Percentiles rank a stretch among this genome's conserved stretches.
Conservation (phyloP, 768 basidiomycete species). For the Strobilomyces dryophilus region DNA sequence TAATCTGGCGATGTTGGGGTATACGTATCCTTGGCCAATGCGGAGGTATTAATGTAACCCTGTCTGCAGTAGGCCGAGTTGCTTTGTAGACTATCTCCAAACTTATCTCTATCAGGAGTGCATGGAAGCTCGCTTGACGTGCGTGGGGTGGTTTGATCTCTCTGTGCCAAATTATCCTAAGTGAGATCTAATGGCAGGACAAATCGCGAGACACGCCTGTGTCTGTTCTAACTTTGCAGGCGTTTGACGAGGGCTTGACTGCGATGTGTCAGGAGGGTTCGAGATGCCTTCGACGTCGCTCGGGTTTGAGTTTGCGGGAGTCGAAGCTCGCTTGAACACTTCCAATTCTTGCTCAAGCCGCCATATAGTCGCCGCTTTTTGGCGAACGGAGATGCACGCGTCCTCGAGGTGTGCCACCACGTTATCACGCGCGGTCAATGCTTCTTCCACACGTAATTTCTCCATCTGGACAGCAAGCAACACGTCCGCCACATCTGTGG, state of each 20-base stretch:
- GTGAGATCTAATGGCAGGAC: background rate
- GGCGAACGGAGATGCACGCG: conserved; percentile 56
- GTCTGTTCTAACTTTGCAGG: background rate
- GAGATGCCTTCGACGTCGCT: background rate
- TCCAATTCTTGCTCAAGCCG: conserved; percentile 42
- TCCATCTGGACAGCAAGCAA: conserved; percentile 54
- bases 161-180: background rate
- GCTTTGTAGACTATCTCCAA: conserved; percentile 22
- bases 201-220: conserved; percentile 1
- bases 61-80: conserved; percentile 25
- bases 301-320: conserved; percentile 17
- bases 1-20: background rate
- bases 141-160: background rate
- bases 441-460: conserved; percentile 49
- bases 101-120: conserved; percentile 23
- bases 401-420: conserved; percentile 54
- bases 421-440: conserved; percentile 58
- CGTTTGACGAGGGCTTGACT: background rate
- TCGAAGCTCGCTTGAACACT: conserved; percentile 19
- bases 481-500: conserved; percentile 37
- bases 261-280: background rate
- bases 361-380: conserved; percentile 52
- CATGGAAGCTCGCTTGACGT: conserved; percentile 1
- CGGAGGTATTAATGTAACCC: conserved; percentile 8
- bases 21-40: conserved; percentile 2